A percentile compares a stretch with the other conserved stretches of the same genome.
phyloP scores from a whole-genome alignment of 2,329 filamentous ascomycete species.

The Rachicladosporium sp. region DNA sequence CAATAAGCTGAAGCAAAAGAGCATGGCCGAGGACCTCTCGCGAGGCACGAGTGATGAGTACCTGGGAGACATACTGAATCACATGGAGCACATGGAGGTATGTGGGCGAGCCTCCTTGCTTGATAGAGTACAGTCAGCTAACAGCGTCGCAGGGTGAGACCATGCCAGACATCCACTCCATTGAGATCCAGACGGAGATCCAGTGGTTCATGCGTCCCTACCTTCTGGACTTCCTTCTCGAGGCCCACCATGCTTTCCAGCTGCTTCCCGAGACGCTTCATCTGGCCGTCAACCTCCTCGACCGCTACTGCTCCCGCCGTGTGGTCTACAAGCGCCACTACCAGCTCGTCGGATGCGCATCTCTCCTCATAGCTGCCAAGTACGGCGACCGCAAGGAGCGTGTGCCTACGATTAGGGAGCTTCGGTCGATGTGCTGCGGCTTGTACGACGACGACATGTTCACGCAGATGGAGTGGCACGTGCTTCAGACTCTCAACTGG shows the following conservation, averaged over 20 bases:
- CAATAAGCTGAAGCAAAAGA: slow-evolving; percentile 72
- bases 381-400: slow-evolving; percentile 98
- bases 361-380: slow-evolving; percentile 92
- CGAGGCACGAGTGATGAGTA: slow-evolving; percentile 78
- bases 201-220: slow-evolving; percentile 99
- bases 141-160: slow-evolving; percentile 54
- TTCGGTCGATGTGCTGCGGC: slow-evolving; percentile 98
- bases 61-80: slow-evolving; percentile 82
- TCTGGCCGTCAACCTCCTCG: slow-evolving; percentile 89
- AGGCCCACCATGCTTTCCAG: slow-evolving; percentile 90
- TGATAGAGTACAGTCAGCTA: neutral
- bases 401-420: slow-evolving; percentile 90
- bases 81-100: slow-evolving; percentile 92
- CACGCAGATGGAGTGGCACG: slow-evolving; percentile 99
- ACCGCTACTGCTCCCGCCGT: slow-evolving; percentile 93
- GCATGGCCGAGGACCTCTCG: slow-evolving; percentile 80
- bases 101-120: slow-evolving; percentile 18
- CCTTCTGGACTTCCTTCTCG: slow-evolving; percentile 92
- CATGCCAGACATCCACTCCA: slow-evolving; percentile 88
- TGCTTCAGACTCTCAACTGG: slow-evolving; percentile 95
- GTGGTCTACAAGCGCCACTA: slow-evolving; percentile 99
- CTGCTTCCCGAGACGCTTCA: slow-evolving; percentile 91
- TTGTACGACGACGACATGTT: slow-evolving; percentile 99
- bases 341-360: slow-evolving; percentile 90
- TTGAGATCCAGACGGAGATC: slow-evolving; percentile 98